phyloP scores from a whole-genome alignment of 129 eudicot genomes.

The Tagetes patula region DNA sequence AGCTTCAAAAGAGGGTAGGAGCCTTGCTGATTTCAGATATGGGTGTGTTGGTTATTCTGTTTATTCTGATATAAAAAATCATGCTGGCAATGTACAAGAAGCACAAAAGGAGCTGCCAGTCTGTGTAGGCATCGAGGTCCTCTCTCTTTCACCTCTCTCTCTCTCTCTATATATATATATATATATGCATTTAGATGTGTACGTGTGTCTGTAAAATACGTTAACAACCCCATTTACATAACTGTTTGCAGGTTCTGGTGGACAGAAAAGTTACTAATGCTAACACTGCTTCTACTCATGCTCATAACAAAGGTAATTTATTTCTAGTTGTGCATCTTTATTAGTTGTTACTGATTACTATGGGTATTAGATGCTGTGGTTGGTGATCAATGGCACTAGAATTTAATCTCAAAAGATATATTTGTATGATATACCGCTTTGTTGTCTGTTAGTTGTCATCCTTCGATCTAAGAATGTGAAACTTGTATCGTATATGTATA shows the following conservation, averaged over 20 bases:
- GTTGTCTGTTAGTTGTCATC: neutral
- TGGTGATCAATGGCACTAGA: neutral
- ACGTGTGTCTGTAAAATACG: neutral
- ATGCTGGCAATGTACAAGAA: conserved; percentile 37
- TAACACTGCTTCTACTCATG: conserved; percentile 57
- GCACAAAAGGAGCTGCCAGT: conserved; percentile 67
- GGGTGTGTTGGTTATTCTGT: conserved; percentile 95
- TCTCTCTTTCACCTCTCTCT: conserved; percentile 23
- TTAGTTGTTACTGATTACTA: conserved; percentile 8
- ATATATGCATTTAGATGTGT: too few relatives aligned
- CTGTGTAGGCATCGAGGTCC: conserved; percentile 85
- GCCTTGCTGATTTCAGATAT: conserved; percentile 73
- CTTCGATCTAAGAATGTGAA: neutral
- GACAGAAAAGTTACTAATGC: conserved; percentile 55
- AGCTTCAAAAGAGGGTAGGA: conserved; percentile 80
- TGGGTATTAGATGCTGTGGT: neutral
- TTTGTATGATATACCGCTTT: neutral
- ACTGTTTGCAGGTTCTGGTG: conserved; percentile 53
- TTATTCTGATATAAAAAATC: conserved; percentile 59
- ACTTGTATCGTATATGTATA: neutral
- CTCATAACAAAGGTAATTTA: conserved; percentile 66
- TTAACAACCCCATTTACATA: conserved; percentile 14
- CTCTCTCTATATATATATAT: neutral
- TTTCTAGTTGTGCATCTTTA: neutral
- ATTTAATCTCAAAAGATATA: neutral